A percentile compares a stretch with the other conserved stretches of the same genome.
These are phyloP conservation scores for Solanum sitiens DNA, from an alignment of 257 asterid species.

Conservation along the genomic window DNA sequence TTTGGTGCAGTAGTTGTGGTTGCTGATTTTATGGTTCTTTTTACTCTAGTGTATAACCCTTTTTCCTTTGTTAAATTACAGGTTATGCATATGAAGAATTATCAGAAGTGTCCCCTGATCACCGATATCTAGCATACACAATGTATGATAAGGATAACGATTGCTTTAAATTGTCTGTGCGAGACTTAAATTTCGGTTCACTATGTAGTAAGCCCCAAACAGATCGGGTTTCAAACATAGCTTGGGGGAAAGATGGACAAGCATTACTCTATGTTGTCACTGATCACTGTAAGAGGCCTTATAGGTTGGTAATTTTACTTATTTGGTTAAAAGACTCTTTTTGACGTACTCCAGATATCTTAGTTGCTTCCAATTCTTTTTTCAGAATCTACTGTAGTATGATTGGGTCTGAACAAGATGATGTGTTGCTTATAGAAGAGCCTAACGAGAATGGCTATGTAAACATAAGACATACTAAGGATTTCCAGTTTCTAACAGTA, in stretches of 20 bases:
- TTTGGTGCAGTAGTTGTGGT: neutral
- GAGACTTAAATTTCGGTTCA: constrained; percentile 78
- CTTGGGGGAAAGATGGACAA: constrained; percentile 92
- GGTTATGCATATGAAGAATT: constrained; percentile 88
- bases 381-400: constrained; percentile 72
- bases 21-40: neutral
- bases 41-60: neutral
- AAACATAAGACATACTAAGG: constrained; percentile 68
- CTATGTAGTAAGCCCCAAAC: constrained; percentile 75
- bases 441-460: constrained; percentile 54
- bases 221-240: constrained; percentile 65
- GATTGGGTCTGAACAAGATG: constrained; percentile 60
- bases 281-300: constrained; percentile 74
- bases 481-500: constrained; percentile 58
- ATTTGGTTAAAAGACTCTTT: neutral
- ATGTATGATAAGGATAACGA: constrained; percentile 90
- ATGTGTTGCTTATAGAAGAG: constrained; percentile 66
- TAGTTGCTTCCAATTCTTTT: constrained; percentile 2
- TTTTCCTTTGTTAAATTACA: constrained; percentile 3
- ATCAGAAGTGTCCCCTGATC: constrained; percentile 95
- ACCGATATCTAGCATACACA: constrained; percentile 84
- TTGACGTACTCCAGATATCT: constrained; percentile 2
- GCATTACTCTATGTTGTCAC: constrained; percentile 77
- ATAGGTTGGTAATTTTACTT: constrained; percentile 40
- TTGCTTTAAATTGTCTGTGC: constrained; percentile 57